Base-by-base conservation (phyloP, 2,329 filamentous ascomycete species). In the Colletotrichum costaricense region DNA sequence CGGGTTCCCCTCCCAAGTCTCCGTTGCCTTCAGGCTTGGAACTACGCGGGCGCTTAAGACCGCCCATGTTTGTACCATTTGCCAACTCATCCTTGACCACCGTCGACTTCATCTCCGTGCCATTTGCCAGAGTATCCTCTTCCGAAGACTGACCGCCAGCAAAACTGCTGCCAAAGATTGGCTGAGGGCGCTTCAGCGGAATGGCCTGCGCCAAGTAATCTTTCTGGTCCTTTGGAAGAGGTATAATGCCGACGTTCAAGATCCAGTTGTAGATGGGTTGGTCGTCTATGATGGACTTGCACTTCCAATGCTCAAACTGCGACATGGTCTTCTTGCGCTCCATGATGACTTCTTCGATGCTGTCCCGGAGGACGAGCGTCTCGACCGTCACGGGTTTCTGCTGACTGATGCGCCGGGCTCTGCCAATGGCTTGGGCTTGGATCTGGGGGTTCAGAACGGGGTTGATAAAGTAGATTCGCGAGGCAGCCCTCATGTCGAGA, bases 401-500 rank as follows among this genome's bases (percentile, higher is more conserved):
- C 81, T 98, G 95, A 12, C 95, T 95, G 77, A 98, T 97, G 14
- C 96, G 89, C 76, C 97, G 93, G 0, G 94, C 95, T 79, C 96
- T 92, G 73, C 97, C 97, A 75, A 98, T 94, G 0, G 96, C 96
- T 81, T 98, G 96, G 1, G 94, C 95, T 80, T 97, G 94, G 1
- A 97, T 89, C 75, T 94, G 90, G 0, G 95, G 95, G 65, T 95
- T 93, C 80, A 97, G 93, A 14, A 97, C 94, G 0, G 96, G 95
- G 75, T 93, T 96, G 68, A 97, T 89, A 75, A 98, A 98, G 82
- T 95, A 97, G 11, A 98, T 92, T 2, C 96, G 87, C 5, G 93
- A 97, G 1, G 95, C 95, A 12, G 90, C 91, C 64, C 92, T 92
- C 81, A 98, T 91, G 79, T 98, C 95, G 0, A 98, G 87, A 0